Percentiles rank a stretch among this genome's conserved stretches.
These are phyloP conservation scores for Hortiboletus flavorubellus DNA, from an alignment of 768 basidiomycete genomes.

Conservation along the genomic window DNA sequence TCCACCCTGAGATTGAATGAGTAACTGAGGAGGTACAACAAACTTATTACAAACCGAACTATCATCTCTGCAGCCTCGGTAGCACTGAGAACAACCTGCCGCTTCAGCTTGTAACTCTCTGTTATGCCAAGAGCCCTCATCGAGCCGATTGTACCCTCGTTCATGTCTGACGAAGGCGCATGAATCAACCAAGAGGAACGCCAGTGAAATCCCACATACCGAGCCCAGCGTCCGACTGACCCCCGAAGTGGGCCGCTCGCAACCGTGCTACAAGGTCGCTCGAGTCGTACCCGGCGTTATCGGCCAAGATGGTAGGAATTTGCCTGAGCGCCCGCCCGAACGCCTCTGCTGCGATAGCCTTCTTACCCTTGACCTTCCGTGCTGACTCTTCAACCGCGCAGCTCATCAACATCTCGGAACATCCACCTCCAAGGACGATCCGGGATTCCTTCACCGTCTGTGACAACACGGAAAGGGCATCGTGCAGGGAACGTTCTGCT, in stretches of 20 bases:
- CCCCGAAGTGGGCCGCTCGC: conserved; percentile 92
- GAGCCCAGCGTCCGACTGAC: conserved; percentile 79
- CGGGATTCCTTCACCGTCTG: conserved; percentile 98
- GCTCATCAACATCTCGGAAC: conserved; percentile 98
- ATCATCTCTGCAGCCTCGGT: conserved; percentile 99
- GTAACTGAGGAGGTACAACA: neutral
- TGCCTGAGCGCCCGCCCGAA: conserved; percentile 87
- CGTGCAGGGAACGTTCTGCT: conserved; percentile 95
- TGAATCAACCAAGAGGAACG: neutral
- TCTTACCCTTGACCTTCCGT: conserved; percentile 85
- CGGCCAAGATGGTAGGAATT: conserved; percentile 95
- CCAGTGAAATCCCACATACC: conserved; percentile 47
- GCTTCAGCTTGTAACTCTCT: conserved; percentile 96
- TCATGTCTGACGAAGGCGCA: conserved; percentile 65
- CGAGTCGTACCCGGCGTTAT: conserved; percentile 98
- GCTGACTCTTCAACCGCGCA: conserved; percentile 90
- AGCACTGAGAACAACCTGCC: conserved; percentile 91
- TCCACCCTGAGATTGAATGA: conserved; percentile 60
- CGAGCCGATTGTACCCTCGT: conserved; percentile 76
- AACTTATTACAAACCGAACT: conserved; percentile 57
- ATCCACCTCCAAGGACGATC: conserved; percentile 92
- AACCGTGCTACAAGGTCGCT: conserved; percentile 88
- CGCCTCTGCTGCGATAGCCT: conserved; percentile 91
- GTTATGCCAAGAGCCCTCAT: conserved; percentile 89
- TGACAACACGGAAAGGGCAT: conserved; percentile 94